phyloP scores from a whole-genome alignment of 2,329 filamentous ascomycete species.

The Annulohypoxylon truncatum region DNA sequence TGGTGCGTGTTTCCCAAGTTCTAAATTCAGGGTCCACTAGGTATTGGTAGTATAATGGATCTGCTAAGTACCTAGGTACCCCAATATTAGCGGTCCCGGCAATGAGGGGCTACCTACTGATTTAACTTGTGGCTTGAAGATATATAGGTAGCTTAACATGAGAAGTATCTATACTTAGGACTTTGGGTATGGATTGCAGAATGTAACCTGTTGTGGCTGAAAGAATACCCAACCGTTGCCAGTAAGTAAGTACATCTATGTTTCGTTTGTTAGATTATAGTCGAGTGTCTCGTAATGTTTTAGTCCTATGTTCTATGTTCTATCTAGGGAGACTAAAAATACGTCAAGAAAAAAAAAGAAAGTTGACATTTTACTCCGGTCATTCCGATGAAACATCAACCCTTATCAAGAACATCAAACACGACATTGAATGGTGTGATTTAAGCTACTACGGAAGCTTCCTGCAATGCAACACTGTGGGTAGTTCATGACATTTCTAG shows the following conservation, averaged over 20 bases:
- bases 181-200: not conserved
- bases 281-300: not conserved
- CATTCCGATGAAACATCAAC: conserved; percentile 14
- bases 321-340: too few relatives aligned
- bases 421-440: conserved; percentile 30
- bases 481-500: conserved; percentile 9
- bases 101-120: conserved; percentile 10
- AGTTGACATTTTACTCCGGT: conserved; percentile 1
- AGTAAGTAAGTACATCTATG: too few relatives aligned
- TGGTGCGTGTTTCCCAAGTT: conserved; percentile 42
- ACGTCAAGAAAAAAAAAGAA: conserved; percentile 1
- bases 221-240: not conserved
- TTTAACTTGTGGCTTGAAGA: not conserved
- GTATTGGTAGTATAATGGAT: too few relatives aligned
- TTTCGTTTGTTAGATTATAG: too few relatives aligned
- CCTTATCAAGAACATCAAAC: conserved; percentile 22
- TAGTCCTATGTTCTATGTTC: not conserved
- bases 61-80: conserved; percentile 6
- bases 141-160: too few relatives aligned
- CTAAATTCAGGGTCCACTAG: conserved; percentile 40
- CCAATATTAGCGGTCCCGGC: not conserved
- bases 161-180: not conserved
- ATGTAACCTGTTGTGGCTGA: not conserved
- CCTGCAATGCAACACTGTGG: conserved; percentile 32
- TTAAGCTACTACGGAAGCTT: conserved; percentile 20